A percentile compares a stretch with the other conserved stretches of the same genome.
Conservation (phyloP, 1,284 basidiomycete genomes). For the Gymnopus androsaceus region DNA sequence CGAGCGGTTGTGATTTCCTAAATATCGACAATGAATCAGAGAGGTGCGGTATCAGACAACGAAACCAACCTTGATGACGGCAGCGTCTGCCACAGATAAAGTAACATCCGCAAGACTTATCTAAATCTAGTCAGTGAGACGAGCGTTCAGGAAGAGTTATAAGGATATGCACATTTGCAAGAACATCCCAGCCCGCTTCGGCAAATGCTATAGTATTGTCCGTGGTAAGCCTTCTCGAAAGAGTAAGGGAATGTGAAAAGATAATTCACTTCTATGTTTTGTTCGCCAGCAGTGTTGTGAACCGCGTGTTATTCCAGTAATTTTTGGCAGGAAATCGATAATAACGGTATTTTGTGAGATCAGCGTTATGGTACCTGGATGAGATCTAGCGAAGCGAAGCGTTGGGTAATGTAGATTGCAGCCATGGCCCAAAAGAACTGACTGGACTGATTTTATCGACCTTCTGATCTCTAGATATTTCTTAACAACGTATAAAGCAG, state of each 20-base stretch:
- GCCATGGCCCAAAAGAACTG: neutral
- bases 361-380: neutral
- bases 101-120: neutral
- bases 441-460: conserved; percentile 1
- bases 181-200: conserved; percentile 1
- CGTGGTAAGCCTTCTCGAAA: no score
- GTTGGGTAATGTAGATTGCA: neutral
- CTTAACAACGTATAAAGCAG: neutral
- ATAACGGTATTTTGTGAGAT: conserved; percentile 7
- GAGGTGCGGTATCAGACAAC: neutral
- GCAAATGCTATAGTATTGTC: neutral
- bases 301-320: conserved; percentile 3
- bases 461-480: conserved; percentile 6
- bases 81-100: conserved; percentile 1
- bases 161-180: neutral
- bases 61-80: conserved; percentile 7
- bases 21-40: neutral
- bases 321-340: conserved; percentile 4
- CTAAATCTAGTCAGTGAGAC: neutral
- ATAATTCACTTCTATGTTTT: conserved; percentile 8
- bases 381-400: neutral
- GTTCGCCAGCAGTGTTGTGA: neutral
- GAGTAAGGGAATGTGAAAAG: neutral
- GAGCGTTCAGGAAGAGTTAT: neutral
- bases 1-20: conserved; percentile 11